These are phyloP conservation scores for Cadophora sp. DNA, from an alignment of 2,329 filamentous ascomycete species.

Conservation along the genomic window DNA sequence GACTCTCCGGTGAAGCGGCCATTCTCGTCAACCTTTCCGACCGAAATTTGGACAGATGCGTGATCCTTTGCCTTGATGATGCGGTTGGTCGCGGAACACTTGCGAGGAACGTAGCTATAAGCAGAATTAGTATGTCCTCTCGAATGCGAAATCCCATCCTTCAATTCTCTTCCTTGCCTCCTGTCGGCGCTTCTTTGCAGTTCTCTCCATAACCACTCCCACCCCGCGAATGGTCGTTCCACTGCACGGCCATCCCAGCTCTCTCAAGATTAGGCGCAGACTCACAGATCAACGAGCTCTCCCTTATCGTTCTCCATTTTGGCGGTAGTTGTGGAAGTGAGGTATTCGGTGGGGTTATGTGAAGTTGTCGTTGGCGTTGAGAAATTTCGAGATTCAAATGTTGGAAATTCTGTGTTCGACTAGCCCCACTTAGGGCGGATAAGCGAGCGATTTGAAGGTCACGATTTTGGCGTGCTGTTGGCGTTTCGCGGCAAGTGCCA, in stretches of 20 bases:
- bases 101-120: constrained; percentile 92
- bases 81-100: constrained; percentile 98
- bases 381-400: constrained; percentile 17
- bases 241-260: background rate
- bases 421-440: background rate
- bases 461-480: background rate
- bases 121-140: constrained; percentile 24
- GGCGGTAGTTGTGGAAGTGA: constrained; percentile 48
- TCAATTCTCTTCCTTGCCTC: background rate
- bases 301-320: constrained; percentile 99
- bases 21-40: constrained; percentile 99
- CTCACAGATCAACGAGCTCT: constrained; percentile 99
- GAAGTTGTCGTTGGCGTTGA: constrained; percentile 21
- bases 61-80: constrained; percentile 99
- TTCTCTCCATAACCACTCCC: background rate
- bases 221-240: background rate
- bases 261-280: constrained; percentile 33
- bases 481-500: background rate
- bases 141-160: background rate
- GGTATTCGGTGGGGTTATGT: constrained; percentile 24
- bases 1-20: constrained; percentile 93
- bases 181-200: background rate
- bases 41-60: constrained; percentile 94
- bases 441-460: background rate
- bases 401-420: constrained; percentile 30